phyloP scores from a whole-genome alignment of 2,329 filamentous ascomycete species.

The Nannizziopsis barbatae region DNA sequence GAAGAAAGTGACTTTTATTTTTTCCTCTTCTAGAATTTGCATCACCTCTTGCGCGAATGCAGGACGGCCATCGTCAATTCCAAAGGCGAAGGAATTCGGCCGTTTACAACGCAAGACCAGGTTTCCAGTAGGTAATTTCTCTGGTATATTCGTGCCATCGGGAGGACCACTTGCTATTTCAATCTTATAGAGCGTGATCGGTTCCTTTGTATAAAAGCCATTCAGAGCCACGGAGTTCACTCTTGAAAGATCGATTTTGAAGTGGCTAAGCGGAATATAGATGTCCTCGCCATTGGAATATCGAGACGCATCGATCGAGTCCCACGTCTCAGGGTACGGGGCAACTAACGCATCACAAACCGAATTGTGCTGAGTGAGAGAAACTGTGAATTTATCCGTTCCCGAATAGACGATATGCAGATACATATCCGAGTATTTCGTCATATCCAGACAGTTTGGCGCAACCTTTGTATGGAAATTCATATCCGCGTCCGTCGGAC shows the following conservation, averaged over 20 bases:
- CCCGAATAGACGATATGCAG: conserved; percentile 55
- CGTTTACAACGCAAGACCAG: conserved; percentile 54
- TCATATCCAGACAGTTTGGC: conserved; percentile 46
- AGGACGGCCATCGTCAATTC: conserved; percentile 58
- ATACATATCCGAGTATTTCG: conserved; percentile 46
- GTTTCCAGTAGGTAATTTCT: conserved; percentile 50
- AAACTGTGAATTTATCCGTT: conserved; percentile 51
- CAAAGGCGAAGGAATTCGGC: conserved; percentile 60
- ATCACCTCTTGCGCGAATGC: conserved; percentile 49
- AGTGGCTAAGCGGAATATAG: conserved; percentile 57
- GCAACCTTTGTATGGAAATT: conserved; percentile 51
- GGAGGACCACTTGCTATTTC: conserved; percentile 51
- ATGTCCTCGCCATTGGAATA: conserved; percentile 48
- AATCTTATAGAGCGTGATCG: conserved; percentile 45
- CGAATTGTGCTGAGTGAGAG: conserved; percentile 56
- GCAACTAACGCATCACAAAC: conserved; percentile 45
- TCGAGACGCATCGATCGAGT: conserved; percentile 53
- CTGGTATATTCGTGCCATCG: conserved; percentile 41
- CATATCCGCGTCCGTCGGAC: conserved; percentile 50
- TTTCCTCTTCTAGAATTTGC: conserved; percentile 49
- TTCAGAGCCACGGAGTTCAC: conserved; percentile 51
- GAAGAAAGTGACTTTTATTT: conserved; percentile 59
- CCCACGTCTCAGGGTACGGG: conserved; percentile 57
- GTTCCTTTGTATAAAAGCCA: conserved; percentile 48
- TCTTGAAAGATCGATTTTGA: conserved; percentile 48